These are phyloP conservation scores for Alternaria rosae DNA, from an alignment of 2,329 filamentous ascomycete genomes.

Conservation along the genomic window DNA sequence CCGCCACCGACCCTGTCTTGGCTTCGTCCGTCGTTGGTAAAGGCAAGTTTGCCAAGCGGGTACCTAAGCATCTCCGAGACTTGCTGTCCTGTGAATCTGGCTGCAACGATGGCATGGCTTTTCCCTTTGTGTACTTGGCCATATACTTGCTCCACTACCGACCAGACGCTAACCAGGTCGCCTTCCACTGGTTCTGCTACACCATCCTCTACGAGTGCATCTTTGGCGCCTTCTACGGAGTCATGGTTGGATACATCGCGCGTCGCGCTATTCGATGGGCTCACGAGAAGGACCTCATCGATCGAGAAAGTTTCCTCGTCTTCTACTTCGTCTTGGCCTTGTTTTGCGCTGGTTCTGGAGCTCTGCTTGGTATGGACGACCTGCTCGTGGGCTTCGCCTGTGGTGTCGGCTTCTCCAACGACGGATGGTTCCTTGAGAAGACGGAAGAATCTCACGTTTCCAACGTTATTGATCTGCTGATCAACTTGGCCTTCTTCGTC, in stretches of 20 bases:
- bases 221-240: slow-evolving; percentile 89
- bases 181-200: slow-evolving; percentile 86
- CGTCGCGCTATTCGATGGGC: slow-evolving; percentile 89
- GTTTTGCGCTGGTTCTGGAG: slow-evolving; percentile 93
- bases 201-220: slow-evolving; percentile 96
- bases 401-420: slow-evolving; percentile 98
- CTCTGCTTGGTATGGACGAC: slow-evolving; percentile 90
- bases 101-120: slow-evolving; percentile 99
- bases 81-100: slow-evolving; percentile 94
- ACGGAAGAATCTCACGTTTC: slow-evolving; percentile 98
- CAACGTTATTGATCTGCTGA: slow-evolving; percentile 96
- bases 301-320: slow-evolving; percentile 95
- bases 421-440: slow-evolving; percentile 98
- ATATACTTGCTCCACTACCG: slow-evolving; percentile 88
- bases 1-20: slow-evolving; percentile 94
- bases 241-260: slow-evolving; percentile 85
- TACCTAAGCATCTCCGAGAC: slow-evolving; percentile 96
- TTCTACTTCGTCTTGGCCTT: slow-evolving; percentile 98
- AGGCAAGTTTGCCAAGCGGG: slow-evolving; percentile 96
- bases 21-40: slow-evolving; percentile 98
- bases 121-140: slow-evolving; percentile 93
- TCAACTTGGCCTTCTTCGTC: slow-evolving; percentile 98
- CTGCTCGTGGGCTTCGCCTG: slow-evolving; percentile 92
- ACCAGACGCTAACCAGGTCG: slow-evolving; percentile 71
- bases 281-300: slow-evolving; percentile 84